A percentile compares a stretch with the other conserved stretches of the same genome.
Evolutionary conservation across 495 filamentous ascomycete species (phyloP).

Genomic region (Aspergillus nidulans): DNA sequence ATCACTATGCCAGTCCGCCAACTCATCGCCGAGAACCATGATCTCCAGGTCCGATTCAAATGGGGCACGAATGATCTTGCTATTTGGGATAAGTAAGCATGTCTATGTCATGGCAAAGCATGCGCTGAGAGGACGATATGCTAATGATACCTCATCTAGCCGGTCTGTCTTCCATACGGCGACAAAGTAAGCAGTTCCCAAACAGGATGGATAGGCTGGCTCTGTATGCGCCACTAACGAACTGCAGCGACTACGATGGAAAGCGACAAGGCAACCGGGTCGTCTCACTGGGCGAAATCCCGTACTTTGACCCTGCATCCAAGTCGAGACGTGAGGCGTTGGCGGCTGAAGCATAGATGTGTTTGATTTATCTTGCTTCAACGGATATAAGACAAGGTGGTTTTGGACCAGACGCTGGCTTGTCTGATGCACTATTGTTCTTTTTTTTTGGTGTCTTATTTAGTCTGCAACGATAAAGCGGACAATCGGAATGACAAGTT

Average conservation of each 20-base stretch:
- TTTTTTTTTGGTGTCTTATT: no score
- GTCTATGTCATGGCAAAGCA: no score
- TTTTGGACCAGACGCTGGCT: no score
- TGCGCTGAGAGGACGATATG: no score
- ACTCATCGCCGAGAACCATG: constrained; percentile 10
- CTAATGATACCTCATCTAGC: neutral
- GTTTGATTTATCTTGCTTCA: no score
- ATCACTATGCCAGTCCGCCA: neutral
- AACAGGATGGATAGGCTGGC: no score
- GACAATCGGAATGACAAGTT: no score
- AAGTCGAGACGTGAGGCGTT: constrained; percentile 1
- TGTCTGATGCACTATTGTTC: no score
- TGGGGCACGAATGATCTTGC: constrained; percentile 2
- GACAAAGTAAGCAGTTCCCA: neutral
- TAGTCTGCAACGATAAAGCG: no score
- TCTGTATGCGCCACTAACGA: no score
- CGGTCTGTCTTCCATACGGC: constrained; percentile 10
- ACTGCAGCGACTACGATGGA: neutral
- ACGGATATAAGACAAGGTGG: no score
- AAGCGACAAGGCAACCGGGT: constrained; percentile 1
- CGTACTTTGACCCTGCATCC: constrained; percentile 1
- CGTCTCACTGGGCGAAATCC: constrained; percentile 5
- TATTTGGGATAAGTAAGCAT: constrained; percentile 11
- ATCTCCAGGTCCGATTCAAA: constrained; percentile 3
- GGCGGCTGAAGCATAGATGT: neutral